These are phyloP conservation scores for Pseudogymnoascus sp. DNA, from an alignment of 2,329 filamentous ascomycete genomes.

Conservation along the genomic window DNA sequence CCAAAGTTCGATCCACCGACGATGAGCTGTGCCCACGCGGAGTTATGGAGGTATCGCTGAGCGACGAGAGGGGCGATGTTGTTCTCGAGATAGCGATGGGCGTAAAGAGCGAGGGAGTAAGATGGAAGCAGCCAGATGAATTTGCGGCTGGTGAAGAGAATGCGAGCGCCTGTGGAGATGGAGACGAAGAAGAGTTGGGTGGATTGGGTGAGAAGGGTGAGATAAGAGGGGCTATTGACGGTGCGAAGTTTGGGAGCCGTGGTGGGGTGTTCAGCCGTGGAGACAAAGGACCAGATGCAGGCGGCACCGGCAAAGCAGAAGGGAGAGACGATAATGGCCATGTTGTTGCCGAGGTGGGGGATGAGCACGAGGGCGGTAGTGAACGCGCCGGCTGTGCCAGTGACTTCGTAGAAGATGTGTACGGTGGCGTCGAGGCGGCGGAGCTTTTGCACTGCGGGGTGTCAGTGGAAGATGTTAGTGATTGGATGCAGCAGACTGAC, in stretches of 20 bases:
- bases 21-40: constrained; percentile 42
- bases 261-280: constrained; percentile 31
- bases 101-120: constrained; percentile 42
- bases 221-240: constrained; percentile 27
- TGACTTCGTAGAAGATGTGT: constrained; percentile 41
- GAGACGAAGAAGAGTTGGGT: constrained; percentile 39
- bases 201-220: constrained; percentile 32
- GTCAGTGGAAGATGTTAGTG: constrained; percentile 41
- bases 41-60: constrained; percentile 38
- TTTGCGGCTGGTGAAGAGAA: constrained; percentile 39
- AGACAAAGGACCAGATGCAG: constrained; percentile 39
- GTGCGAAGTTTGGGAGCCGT: constrained; percentile 15
- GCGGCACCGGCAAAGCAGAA: constrained; percentile 38
- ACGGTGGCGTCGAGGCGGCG: constrained; percentile 20
- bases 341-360: constrained; percentile 42
- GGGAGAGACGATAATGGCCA: constrained; percentile 42
- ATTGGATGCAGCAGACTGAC: constrained; percentile 28
- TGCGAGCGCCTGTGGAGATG: constrained; percentile 37
- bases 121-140: constrained; percentile 43
- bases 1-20: constrained; percentile 44
- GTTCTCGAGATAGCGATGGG: constrained; percentile 43
- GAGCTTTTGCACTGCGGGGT: constrained; percentile 32
- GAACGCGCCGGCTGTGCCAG: constrained; percentile 40
- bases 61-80: constrained; percentile 39
- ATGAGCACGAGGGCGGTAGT: constrained; percentile 42